Evolutionary conservation across 257 asterid genomes (phyloP).

Genomic region (Solanum clarkiae): DNA sequence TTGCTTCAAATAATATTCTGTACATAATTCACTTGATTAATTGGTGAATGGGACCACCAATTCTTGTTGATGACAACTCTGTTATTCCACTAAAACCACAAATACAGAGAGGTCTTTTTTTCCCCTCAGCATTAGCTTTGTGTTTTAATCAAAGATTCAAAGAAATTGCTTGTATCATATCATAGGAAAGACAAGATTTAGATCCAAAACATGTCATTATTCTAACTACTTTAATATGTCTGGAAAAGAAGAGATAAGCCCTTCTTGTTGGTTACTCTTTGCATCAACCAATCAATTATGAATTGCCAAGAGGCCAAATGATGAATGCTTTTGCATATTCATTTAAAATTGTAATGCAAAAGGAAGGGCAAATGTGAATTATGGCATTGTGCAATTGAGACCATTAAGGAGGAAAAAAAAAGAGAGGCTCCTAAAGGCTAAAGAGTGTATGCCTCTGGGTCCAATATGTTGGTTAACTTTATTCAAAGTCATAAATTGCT

Average conservation of each 20-base stretch:
- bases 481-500: neutral
- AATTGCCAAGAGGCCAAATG: neutral
- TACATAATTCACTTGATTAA: neutral
- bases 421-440: neutral
- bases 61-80: neutral
- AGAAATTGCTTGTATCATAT: neutral
- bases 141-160: neutral
- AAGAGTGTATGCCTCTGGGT: conserved; percentile 3
- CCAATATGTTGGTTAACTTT: conserved; percentile 18
- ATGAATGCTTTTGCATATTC: conserved; percentile 10
- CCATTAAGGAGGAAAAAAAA: neutral
- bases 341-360: neutral
- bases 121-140: neutral
- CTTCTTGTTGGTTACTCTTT: conserved; percentile 14
- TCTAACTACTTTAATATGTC: neutral
- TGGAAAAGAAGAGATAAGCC: conserved; percentile 3
- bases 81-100: neutral
- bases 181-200: conserved; percentile 4
- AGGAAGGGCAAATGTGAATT: neutral
- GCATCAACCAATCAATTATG: conserved; percentile 6
- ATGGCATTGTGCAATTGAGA: conserved; percentile 11
- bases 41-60: neutral
- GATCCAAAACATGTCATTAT: neutral
- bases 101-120: neutral
- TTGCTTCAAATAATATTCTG: neutral